Evolutionary conservation across 2,329 filamentous ascomycete species (phyloP).

Genomic region (Fusarium mundagurra): DNA sequence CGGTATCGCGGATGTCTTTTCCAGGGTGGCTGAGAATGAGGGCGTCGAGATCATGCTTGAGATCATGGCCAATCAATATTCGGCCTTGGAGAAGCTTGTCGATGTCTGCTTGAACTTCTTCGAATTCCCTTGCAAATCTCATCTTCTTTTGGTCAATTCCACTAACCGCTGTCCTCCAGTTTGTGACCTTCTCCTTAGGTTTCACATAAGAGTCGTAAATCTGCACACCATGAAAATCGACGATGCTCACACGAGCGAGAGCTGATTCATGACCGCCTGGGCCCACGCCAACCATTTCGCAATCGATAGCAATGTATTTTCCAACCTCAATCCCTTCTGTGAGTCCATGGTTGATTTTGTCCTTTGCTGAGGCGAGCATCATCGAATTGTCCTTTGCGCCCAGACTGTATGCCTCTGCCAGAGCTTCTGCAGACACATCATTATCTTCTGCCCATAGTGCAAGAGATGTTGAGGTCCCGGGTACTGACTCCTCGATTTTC

Average conservation of each 20-base stretch:
- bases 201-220: slow-evolving; percentile 94
- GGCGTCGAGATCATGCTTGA: slow-evolving; percentile 81
- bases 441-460: slow-evolving; percentile 70
- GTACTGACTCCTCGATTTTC: slow-evolving; percentile 50
- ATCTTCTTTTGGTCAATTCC: slow-evolving; percentile 82
- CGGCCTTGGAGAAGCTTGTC: slow-evolving; percentile 73
- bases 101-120: slow-evolving; percentile 79
- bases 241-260: slow-evolving; percentile 86
- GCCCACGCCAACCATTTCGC: slow-evolving; percentile 96
- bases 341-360: slow-evolving; percentile 71
- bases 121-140: slow-evolving; percentile 73
- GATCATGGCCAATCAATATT: slow-evolving; percentile 84
- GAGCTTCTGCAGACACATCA: slow-evolving; percentile 66
- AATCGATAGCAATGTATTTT: slow-evolving; percentile 93
- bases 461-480: slow-evolving; percentile 62
- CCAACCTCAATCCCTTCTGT: slow-evolving; percentile 74
- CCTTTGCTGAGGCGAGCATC: slow-evolving; percentile 57
- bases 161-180: slow-evolving; percentile 89
- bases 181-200: slow-evolving; percentile 79
- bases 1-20: slow-evolving; percentile 85
- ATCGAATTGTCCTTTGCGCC: slow-evolving; percentile 59
- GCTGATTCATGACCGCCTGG: slow-evolving; percentile 75
- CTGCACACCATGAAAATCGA: slow-evolving; percentile 93
- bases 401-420: slow-evolving; percentile 70
- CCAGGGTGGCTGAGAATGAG: slow-evolving; percentile 82